A percentile compares a stretch with the other conserved stretches of the same genome.
Conservation (phyloP, 2,329 filamentous ascomycete species). For the Plenodomus tracheiphilus region DNA sequence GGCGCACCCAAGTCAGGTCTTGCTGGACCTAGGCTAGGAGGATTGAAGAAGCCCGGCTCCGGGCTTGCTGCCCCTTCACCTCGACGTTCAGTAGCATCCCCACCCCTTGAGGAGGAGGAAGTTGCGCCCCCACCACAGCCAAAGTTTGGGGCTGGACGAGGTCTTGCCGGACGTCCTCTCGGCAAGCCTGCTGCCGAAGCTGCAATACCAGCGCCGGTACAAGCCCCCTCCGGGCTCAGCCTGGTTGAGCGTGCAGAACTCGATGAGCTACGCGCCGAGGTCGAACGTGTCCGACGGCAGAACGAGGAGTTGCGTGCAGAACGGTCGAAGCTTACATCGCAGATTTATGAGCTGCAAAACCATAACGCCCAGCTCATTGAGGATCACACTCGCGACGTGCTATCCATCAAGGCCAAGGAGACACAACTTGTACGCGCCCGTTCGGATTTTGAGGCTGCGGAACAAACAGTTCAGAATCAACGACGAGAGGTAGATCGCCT, state of each 20-base stretch:
- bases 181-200: constrained; percentile 79
- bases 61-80: constrained; percentile 45
- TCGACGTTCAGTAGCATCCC: constrained; percentile 50
- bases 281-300: constrained; percentile 74
- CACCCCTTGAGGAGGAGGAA: constrained; percentile 48
- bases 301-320: constrained; percentile 83
- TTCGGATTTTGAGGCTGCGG: constrained; percentile 85
- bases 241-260: constrained; percentile 89
- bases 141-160: constrained; percentile 67
- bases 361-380: constrained; percentile 97
- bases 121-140: constrained; percentile 52
- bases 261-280: constrained; percentile 81
- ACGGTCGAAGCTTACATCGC: constrained; percentile 77
- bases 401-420: constrained; percentile 98
- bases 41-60: constrained; percentile 48
- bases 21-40: constrained; percentile 42
- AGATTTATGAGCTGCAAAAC: constrained; percentile 92
- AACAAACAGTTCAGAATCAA: constrained; percentile 81
- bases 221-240: constrained; percentile 66
- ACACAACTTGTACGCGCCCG: constrained; percentile 92
- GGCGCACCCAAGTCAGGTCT: constrained; percentile 48
- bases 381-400: constrained; percentile 91
- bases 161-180: constrained; percentile 82
- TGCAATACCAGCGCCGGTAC: constrained; percentile 45
- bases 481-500: constrained; percentile 88